These are phyloP conservation scores for Sporobolomyces phaffii DNA, from an alignment of 768 basidiomycete genomes.

Conservation along the genomic window DNA sequence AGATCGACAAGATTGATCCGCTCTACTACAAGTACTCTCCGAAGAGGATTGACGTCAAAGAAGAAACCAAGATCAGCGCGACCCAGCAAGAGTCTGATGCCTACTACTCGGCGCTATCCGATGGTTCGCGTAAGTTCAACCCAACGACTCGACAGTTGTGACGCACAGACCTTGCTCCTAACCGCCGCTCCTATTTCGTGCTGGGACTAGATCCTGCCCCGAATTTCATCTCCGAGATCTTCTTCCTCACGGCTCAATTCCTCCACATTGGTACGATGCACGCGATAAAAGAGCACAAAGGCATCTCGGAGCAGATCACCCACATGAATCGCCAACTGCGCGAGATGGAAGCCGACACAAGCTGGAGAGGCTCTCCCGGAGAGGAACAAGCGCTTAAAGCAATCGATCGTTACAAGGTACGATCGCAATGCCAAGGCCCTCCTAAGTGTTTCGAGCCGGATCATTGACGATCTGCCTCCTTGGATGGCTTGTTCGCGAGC, in stretches of 20 bases:
- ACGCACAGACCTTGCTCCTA: too few species aligned
- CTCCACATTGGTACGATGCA: slow-evolving; percentile 81
- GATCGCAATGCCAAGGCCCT: too few species aligned
- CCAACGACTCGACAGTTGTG: too few species aligned
- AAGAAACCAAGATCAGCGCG: slow-evolving; percentile 90
- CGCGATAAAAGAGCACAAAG: slow-evolving; percentile 67
- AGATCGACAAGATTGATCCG: slow-evolving; percentile 89
- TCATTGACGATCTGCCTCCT: too few species aligned
- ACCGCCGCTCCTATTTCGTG: too few species aligned
- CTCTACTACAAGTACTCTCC: slow-evolving; percentile 63
- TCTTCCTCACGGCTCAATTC: slow-evolving; percentile 79
- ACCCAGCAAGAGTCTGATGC: slow-evolving; percentile 75
- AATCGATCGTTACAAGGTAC: slow-evolving; percentile 28
- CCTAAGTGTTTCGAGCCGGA: too few species aligned
- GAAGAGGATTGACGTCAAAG: slow-evolving; percentile 65
- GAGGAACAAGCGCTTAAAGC: slow-evolving; percentile 11
- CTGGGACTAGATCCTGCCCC: slow-evolving; percentile 59
- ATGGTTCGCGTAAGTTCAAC: background rate
- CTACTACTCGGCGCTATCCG: slow-evolving; percentile 52
- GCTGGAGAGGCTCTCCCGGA: background rate
- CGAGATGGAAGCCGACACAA: slow-evolving; percentile 68
- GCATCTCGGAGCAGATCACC: slow-evolving; percentile 47
- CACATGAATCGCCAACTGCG: slow-evolving; percentile 68
- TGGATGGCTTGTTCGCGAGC: too few species aligned
- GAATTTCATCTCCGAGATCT: slow-evolving; percentile 93